Conservation (phyloP, 768 basidiomycete species). For the Psilocybe sp. region DNA sequence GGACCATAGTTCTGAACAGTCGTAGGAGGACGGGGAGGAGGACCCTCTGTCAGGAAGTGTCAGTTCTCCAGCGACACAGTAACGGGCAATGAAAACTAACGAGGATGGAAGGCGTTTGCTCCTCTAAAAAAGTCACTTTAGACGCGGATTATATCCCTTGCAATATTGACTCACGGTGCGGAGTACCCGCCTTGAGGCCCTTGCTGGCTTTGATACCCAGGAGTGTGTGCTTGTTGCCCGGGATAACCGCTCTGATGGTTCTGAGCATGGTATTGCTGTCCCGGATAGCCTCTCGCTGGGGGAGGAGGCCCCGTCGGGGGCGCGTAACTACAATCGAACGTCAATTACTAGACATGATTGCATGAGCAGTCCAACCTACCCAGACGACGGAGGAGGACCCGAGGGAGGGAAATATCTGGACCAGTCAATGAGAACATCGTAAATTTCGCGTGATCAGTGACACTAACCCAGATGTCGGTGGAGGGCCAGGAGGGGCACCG, state of each 20-base stretch:
- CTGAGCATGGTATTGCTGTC: conserved; percentile 37
- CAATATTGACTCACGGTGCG: conserved; percentile 11
- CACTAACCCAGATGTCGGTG: no score
- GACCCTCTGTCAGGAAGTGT: conserved; percentile 22
- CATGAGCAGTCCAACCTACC: not conserved
- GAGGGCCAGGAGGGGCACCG: no score
- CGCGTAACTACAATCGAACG: conserved; percentile 16
- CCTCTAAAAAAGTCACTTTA: conserved; percentile 11
- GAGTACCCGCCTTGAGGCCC: conserved; percentile 10
- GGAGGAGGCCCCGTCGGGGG: conserved; percentile 24
- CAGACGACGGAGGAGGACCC: not conserved
- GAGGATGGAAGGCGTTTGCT: conserved; percentile 18
- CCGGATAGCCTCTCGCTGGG: conserved; percentile 33
- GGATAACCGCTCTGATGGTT: conserved; percentile 20
- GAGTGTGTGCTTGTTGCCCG: conserved; percentile 15
- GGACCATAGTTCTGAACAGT: conserved; percentile 64
- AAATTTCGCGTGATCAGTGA: no score
- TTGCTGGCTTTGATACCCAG: conserved; percentile 15
- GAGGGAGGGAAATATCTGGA: no score
- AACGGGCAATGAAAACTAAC: conserved; percentile 1
- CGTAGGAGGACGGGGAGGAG: conserved; percentile 52
- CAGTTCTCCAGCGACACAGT: conserved; percentile 10
- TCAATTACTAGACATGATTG: not conserved
- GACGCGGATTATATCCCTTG: not conserved
- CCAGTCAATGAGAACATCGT: no score